A percentile compares a stretch with the other conserved stretches of the same genome.
phyloP scores from a whole-genome alignment of 1,139 yeast species.

The Geotrichum bryndzae region DNA sequence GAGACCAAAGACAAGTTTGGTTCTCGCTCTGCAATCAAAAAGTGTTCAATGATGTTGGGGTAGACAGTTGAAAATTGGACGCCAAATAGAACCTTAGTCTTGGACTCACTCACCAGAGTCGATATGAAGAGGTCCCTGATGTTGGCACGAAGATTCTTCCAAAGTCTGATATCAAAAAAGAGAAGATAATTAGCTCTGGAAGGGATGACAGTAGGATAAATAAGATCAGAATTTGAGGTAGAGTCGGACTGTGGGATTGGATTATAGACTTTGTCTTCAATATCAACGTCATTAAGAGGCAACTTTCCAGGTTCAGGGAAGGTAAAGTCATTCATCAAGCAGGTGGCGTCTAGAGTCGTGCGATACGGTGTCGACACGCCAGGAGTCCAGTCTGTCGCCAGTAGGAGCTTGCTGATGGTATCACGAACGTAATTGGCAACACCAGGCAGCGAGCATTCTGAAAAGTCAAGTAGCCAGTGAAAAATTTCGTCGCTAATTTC shows the following conservation, averaged over 20 bases:
- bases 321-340: slow-evolving; percentile 30
- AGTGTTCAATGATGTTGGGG: slow-evolving; percentile 68
- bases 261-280: slow-evolving; percentile 36
- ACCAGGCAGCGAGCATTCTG: slow-evolving; percentile 50
- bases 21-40: slow-evolving; percentile 64
- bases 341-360: slow-evolving; percentile 18
- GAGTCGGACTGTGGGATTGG: slow-evolving; percentile 36
- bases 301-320: slow-evolving; percentile 14
- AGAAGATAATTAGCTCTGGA: slow-evolving; percentile 71
- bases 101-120: slow-evolving; percentile 59
- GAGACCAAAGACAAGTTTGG: slow-evolving; percentile 76
- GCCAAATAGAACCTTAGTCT: slow-evolving; percentile 55
- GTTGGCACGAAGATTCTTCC: slow-evolving; percentile 56
- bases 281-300: neutral
- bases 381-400: neutral
- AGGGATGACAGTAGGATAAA: slow-evolving; percentile 10
- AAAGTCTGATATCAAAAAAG: slow-evolving; percentile 62
- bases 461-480: slow-evolving; percentile 55
- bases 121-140: slow-evolving; percentile 66
- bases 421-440: slow-evolving; percentile 1
- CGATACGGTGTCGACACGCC: neutral
- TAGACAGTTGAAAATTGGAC: slow-evolving; percentile 79
- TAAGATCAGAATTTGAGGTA: neutral
- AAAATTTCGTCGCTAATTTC: slow-evolving; percentile 72
- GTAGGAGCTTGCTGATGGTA: neutral